Evolutionary conservation across 441 rosid genomes (phyloP).

Genomic region (Populus trichocarpa): DNA sequence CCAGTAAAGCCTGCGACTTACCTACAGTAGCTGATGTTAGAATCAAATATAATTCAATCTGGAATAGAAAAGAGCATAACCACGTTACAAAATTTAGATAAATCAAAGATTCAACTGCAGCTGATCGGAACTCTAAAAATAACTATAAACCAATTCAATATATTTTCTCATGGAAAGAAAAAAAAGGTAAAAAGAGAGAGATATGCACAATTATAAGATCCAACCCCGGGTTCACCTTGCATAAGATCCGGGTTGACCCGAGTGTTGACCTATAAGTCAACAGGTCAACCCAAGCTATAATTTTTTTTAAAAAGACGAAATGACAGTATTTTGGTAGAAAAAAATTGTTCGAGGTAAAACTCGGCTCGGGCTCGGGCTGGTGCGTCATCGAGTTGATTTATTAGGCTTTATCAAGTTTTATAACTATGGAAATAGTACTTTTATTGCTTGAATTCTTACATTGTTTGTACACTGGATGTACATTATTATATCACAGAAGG

Average conservation of each 20-base stretch:
- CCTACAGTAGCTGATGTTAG: neutral
- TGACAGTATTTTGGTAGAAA: too few relatives aligned
- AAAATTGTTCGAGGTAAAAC: too few relatives aligned
- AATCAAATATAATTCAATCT: neutral
- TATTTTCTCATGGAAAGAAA: neutral
- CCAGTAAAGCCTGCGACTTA: neutral
- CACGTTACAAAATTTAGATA: too few relatives aligned
- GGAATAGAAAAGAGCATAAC: neutral
- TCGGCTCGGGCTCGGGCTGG: too few relatives aligned
- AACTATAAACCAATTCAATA: neutral
- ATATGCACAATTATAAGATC: neutral
- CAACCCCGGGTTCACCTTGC: neutral
- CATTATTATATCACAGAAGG: neutral
- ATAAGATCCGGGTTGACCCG: neutral
- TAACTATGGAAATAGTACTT: neutral
- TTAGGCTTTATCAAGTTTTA: too few relatives aligned
- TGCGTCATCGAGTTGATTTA: too few relatives aligned
- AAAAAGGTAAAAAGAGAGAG: neutral
- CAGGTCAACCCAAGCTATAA: too few relatives aligned
- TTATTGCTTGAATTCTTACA: constrained; percentile 15
- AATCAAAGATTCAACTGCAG: too few relatives aligned
- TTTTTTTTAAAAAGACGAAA: too few relatives aligned
- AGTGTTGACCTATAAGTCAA: too few relatives aligned
- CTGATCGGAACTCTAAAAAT: too few relatives aligned
- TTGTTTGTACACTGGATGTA: constrained; percentile 7